Evolutionary conservation across 148 eudicot species (phyloP), one percentile per base, ranked within the genome.

Genomic region (Spergularia marina): DNA sequence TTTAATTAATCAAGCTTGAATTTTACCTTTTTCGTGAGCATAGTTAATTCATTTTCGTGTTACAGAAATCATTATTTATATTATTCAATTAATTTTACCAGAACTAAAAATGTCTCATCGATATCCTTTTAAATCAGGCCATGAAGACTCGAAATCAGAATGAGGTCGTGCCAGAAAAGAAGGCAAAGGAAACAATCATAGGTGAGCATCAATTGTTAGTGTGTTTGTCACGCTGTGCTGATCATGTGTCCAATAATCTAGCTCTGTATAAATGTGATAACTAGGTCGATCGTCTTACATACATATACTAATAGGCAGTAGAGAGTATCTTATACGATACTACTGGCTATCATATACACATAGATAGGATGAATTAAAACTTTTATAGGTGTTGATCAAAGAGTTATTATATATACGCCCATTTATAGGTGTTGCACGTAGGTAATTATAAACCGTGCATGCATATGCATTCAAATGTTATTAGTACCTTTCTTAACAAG

Each of bases 171-270:
- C 59, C 79, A 34, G 57, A 56, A 12, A 30, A 17, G 65, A 80
- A 75, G 71, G 53, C 53, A 44, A 71, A 30, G 68, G 67, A 71
- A 57, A 53, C 70, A 13, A 44, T 47, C 15, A 30, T 39, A 30
- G 72, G 82, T 44, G 20, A 57, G 64, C 8, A 51, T 15, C 16
- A 39, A 4, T 65, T 36, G 16, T n/a, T 62, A 12, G 40, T 10
- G 68, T 16, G 7, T 36, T 36, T 65, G 49, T 40, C 4, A 65
- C 21, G 39, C 40, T 17, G 9, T 18, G 49, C 44, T 9, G 36
- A 30, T 6, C 44, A 21, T 62, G 13, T 23, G 23, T 62, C 25
- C 7, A 16, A 56, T 56, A 16, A 56, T 56, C 18, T 56, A 56
- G 36, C 41, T 36, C 23, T 61, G 65, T 15, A 61, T 21, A 15